Base-by-base conservation (phyloP, 768 basidiomycete genomes). In the Calocybe indica region DNA sequence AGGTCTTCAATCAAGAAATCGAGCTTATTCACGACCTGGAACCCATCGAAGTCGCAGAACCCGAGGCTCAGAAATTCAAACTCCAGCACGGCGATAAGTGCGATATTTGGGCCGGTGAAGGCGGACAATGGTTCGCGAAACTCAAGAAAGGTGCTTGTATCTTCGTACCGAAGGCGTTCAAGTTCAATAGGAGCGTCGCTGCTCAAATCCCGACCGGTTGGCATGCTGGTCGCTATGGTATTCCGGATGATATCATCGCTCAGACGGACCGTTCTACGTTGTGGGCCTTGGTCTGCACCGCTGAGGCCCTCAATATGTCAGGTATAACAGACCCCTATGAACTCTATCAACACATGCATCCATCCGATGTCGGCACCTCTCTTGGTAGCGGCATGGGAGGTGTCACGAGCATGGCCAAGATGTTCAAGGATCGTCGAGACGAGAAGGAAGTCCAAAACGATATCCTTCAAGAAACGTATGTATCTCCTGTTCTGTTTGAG, bases 341-440 rank as follows among this genome's bases (percentile, higher is more conserved):
- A 65, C 73, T 99, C 2, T 99, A 98, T 76, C 83, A 98, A 68
- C 78, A 95, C 61, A 79, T 99, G 58, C 96, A 99, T 65, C 95
- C 96, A 2, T 91, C 92, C 2, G 93, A 98, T 59, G 88, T 98
- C 51, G 96, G 96, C 49, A 91, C 93, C 2, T 82, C 85, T 48
- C 71, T 99, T 51, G 96, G 96, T 48, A 92, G 91, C 58, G 96
- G 96, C 55, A 98, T 99, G 95, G 96, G 96, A 57, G 96, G 96
- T 59, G 82, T 91, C 53, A 81, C 83, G 49, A 89, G 88, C 60
- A 75, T 97, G 70, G 76, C 85, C 44, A 85, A 89, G 69, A 99
- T 99, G 96, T 99, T 99, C 80, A 96, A 92, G 67, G 96, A 99
- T 63, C 87, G 96, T 52, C 88, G 93, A 36, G 95, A 97, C 60